Base-by-base conservation (phyloP, 2,329 filamentous ascomycete genomes). In the Fusarium virguliforme region DNA sequence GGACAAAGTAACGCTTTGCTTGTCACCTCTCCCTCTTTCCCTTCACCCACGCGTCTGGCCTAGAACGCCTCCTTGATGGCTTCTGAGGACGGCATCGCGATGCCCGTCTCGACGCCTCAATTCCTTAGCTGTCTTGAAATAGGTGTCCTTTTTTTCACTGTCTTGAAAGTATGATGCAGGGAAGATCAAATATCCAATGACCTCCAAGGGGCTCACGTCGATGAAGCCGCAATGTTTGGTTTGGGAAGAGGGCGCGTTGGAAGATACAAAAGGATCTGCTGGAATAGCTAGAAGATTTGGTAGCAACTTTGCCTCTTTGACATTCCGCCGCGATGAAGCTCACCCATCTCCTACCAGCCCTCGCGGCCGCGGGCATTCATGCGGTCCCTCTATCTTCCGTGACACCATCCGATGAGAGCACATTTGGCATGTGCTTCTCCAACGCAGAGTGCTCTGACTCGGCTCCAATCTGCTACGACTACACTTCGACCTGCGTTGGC, bases 241-340 rank as follows among this genome's bases (percentile, higher is more conserved):
- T 18, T 50, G 9, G 43, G 43, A 18, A 50, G 15, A 18, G 43
- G 43, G 43, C 24, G 43, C 43, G 43, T 30, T 24, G 43, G 24
- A 50, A 30, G 9, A 30, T 50, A 50, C 43, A 50, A 18, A 50
- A 50, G 43, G 43, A 50, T 50, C 43, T 15, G 26, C 43, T 30
- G 43, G 26, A 30, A 50, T 18, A 50, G 43, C 18, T 50, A 26
- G 9, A 12, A 26, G 9, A 50, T 50, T 18, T 15, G 1, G 4
- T 50, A 50, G 9, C 43, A 50, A 50, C 43, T 50, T 9, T 50
- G 28, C 12, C 43, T 50, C 26, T 50, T 41, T 30, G 43, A 50
- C 24, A 12, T 9, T 30, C 28, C 15, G 34, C 43, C 15, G 1
- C 26, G 18, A 50, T 50, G 43, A 50, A 30, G 26, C 26, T 15